phyloP scores from a whole-genome alignment of 1,284 basidiomycete genomes.

The Microbotryum intermedium region DNA sequence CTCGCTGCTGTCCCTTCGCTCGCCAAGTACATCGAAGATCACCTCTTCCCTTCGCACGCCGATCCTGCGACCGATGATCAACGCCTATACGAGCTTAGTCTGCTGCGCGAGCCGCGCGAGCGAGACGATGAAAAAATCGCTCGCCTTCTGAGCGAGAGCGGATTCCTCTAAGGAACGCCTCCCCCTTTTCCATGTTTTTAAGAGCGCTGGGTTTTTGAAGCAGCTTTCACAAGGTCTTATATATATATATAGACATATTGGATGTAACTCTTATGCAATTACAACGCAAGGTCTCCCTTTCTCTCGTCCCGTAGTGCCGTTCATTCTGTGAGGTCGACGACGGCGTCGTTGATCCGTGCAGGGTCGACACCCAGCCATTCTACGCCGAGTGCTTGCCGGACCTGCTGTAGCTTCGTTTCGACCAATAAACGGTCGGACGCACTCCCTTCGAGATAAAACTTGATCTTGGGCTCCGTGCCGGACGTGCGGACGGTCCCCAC shows the following conservation, averaged over 20 bases:
- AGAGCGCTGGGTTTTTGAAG: neutral
- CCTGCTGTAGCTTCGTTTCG: slow-evolving; percentile 43
- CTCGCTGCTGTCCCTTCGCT: slow-evolving; percentile 62
- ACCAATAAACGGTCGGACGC: slow-evolving; percentile 49
- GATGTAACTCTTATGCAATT: no score
- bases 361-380: slow-evolving; percentile 52
- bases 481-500: slow-evolving; percentile 58
- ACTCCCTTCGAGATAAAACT: slow-evolving; percentile 70
- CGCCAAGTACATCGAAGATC: slow-evolving; percentile 66
- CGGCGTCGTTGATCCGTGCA: no score
- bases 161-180: slow-evolving; percentile 19
- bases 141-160: slow-evolving; percentile 29
- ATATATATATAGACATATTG: no score
- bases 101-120: slow-evolving; percentile 83
- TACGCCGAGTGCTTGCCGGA: slow-evolving; percentile 53
- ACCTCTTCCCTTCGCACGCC: slow-evolving; percentile 43
- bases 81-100: slow-evolving; percentile 62
- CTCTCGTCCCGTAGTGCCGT: no score
- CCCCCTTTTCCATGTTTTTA: neutral
- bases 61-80: slow-evolving; percentile 32
- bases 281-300: no score
- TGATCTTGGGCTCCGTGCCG: slow-evolving; percentile 84
- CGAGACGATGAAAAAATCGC: slow-evolving; percentile 93
- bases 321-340: no score
- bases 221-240: neutral